A percentile compares a stretch with the other conserved stretches of the same genome.
Evolutionary conservation across 1,139 yeast species (phyloP).

Genomic region (Hanseniaspora gamundiae): DNA sequence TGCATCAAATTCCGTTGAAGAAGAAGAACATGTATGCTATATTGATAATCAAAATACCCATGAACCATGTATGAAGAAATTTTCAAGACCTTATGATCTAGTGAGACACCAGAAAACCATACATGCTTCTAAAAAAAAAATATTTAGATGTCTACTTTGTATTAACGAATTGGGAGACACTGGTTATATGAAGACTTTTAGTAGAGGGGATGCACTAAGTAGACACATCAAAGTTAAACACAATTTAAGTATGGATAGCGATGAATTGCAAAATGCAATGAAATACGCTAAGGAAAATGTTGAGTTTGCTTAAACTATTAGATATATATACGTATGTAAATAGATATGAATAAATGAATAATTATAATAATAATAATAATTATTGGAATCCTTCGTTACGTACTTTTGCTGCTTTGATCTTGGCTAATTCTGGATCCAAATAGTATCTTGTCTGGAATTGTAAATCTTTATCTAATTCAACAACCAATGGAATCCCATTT

Average conservation of each 20-base stretch:
- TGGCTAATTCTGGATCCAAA: constrained; percentile 60
- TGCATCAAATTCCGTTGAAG: too few relatives aligned
- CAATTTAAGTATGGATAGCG: constrained; percentile 41
- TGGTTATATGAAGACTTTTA: constrained; percentile 56
- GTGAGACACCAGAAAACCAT: constrained; percentile 94
- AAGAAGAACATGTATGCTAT: constrained; percentile 43
- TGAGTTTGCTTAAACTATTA: constrained; percentile 37
- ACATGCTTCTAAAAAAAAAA: constrained; percentile 77
- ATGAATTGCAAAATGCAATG: constrained; percentile 57
- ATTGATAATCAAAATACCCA: constrained; percentile 50
- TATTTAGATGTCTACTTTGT: constrained; percentile 80
- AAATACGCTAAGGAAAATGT: constrained; percentile 68
- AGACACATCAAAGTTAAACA: constrained; percentile 89
- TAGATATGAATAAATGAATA: not conserved
- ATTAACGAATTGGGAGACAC: constrained; percentile 37
- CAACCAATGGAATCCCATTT: constrained; percentile 61
- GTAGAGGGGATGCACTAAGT: constrained; percentile 88
- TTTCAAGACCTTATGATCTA: constrained; percentile 88
- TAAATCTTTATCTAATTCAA: constrained; percentile 38
- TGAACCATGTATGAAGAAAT: constrained; percentile 59
- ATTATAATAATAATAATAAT: not conserved
- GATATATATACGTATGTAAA: not conserved
- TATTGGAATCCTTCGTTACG: constrained; percentile 39
- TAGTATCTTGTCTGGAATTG: constrained; percentile 37
- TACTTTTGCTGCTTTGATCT: constrained; percentile 51